Evolutionary conservation across 2,329 filamentous ascomycete genomes (phyloP).

Genomic region (Microcera coccophila): DNA sequence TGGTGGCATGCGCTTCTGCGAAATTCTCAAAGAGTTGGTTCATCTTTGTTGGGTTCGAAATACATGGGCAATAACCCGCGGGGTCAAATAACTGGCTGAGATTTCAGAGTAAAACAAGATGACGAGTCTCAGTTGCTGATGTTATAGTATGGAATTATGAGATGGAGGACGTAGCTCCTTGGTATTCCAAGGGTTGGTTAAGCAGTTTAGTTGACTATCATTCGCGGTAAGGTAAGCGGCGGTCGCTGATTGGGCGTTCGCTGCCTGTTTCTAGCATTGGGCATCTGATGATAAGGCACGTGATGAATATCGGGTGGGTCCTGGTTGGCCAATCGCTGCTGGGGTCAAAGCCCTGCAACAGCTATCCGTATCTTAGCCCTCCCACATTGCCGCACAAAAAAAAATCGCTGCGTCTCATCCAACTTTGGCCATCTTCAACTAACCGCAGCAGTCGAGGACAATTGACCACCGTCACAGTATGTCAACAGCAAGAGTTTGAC

Average conservation of each 20-base stretch:
- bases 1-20: conserved; percentile 58
- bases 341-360: conserved; percentile 36
- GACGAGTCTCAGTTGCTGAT: no score
- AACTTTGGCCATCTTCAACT: conserved; percentile 39
- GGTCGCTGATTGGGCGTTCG: conserved; percentile 23
- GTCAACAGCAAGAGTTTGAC: conserved; percentile 35
- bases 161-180: no score
- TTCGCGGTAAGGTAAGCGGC: no score
- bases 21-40: conserved; percentile 72
- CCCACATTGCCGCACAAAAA: conserved; percentile 43
- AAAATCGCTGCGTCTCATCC: conserved; percentile 35
- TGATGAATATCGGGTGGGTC: conserved; percentile 20
- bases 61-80: background rate
- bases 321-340: conserved; percentile 31
- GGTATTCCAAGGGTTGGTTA: no score
- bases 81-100: no score
- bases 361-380: conserved; percentile 33
- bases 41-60: conserved; percentile 49
- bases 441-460: conserved; percentile 42
- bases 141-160: no score
- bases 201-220: no score
- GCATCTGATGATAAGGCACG: conserved; percentile 15
- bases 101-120: no score
- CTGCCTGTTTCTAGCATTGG: conserved; percentile 2
- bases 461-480: conserved; percentile 48